phyloP scores from a whole-genome alignment of 495 filamentous ascomycete genomes.

The Xylaria curta region DNA sequence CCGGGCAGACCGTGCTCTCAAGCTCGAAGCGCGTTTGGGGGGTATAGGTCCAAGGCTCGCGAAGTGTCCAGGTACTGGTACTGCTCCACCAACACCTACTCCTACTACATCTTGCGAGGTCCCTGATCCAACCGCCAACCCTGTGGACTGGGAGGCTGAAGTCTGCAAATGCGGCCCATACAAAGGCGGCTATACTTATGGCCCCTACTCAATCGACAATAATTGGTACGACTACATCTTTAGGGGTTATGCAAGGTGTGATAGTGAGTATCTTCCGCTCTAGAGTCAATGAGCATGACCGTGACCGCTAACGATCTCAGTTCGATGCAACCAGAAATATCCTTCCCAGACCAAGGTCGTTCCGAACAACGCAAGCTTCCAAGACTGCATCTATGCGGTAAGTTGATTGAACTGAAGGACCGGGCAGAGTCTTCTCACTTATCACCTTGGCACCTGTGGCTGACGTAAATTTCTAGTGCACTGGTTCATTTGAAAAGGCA shows the following conservation, averaged over 20 bases:
- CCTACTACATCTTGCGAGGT: not conserved
- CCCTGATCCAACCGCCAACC: constrained; percentile 2
- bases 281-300: not conserved
- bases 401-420: not conserved
- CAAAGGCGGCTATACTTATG: not conserved
- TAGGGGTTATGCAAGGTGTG: not conserved
- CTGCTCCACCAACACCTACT: not conserved
- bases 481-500: constrained; percentile 1
- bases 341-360: not conserved
- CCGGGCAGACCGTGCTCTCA: not conserved
- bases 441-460: not conserved
- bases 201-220: not conserved
- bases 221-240: constrained; percentile 9
- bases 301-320: not conserved
- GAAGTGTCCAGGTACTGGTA: not conserved
- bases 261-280: not conserved
- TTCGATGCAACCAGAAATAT: not conserved
- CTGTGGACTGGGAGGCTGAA: not conserved
- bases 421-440: not conserved
- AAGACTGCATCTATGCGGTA: not conserved
- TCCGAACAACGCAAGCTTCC: constrained; percentile 5
- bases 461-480: not conserved
- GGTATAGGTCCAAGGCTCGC: not conserved
- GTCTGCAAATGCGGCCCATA: constrained; percentile 10
- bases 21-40: not conserved